Evolutionary conservation across 768 basidiomycete species (phyloP).

Genomic region (Kwoniella bestiolae): DNA sequence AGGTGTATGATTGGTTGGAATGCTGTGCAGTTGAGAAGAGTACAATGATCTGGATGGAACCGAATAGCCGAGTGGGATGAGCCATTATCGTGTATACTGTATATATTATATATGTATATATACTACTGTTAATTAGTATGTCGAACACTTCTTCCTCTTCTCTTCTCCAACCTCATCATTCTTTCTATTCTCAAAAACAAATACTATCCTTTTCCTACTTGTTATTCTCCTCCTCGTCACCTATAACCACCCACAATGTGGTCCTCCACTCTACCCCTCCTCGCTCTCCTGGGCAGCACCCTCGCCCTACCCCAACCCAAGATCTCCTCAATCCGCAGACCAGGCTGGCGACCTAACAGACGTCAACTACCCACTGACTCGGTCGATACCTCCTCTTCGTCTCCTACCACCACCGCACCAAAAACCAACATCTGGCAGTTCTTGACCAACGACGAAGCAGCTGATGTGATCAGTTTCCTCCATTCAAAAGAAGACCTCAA

Average conservation of each 20-base stretch:
- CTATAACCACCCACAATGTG: slow-evolving; percentile 5
- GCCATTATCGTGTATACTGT: not conserved
- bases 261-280: slow-evolving; percentile 8
- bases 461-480: slow-evolving; percentile 31
- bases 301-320: slow-evolving; percentile 17
- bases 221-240: not conserved
- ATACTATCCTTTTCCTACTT: not conserved
- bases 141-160: not conserved
- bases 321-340: slow-evolving; percentile 15
- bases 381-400: slow-evolving; percentile 2
- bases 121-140: not conserved
- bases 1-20: not conserved
- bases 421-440: slow-evolving; percentile 31
- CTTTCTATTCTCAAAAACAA: too few species aligned
- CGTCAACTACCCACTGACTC: slow-evolving; percentile 2
- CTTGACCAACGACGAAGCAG: slow-evolving; percentile 38
- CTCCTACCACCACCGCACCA: slow-evolving; percentile 25
- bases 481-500: slow-evolving; percentile 35
- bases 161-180: not conserved
- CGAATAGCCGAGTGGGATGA: not conserved
- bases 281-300: slow-evolving; percentile 5
- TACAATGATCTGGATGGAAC: not conserved
- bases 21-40: not conserved
- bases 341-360: slow-evolving; percentile 16
- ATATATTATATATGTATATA: not conserved